phyloP scores from a whole-genome alignment of 2,329 filamentous ascomycete species.

The Ceratocystis ficicola region DNA sequence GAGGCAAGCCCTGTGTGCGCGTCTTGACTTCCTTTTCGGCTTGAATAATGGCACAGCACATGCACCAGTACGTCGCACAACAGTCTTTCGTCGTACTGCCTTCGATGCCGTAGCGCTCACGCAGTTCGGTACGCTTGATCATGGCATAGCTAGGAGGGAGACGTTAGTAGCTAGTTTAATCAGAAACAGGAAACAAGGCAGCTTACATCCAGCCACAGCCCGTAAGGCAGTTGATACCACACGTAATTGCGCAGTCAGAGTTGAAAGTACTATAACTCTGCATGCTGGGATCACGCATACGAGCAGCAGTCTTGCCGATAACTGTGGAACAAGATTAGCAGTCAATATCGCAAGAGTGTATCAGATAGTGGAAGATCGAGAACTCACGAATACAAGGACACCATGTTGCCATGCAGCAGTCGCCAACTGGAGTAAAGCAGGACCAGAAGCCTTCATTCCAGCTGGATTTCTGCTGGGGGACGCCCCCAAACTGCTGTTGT shows the following conservation, averaged over 20 bases:
- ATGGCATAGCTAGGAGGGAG: conserved; percentile 33
- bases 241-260: conserved; percentile 34
- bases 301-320: conserved; percentile 35
- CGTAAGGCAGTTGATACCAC: conserved; percentile 31
- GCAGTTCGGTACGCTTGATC: conserved; percentile 43
- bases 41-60: conserved; percentile 46
- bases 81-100: conserved; percentile 40
- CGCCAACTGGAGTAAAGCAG: conserved; percentile 32
- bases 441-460: conserved; percentile 33
- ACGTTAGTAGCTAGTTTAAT: conserved; percentile 8
- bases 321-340: conserved; percentile 27
- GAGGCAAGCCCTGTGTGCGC: conserved; percentile 26
- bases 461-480: conserved; percentile 20
- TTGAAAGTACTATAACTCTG: conserved; percentile 31
- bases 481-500: background rate
- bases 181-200: background rate
- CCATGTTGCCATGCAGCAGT: conserved; percentile 32
- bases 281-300: conserved; percentile 35
- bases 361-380: background rate
- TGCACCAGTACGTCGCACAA: conserved; percentile 42
- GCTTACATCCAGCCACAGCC: conserved; percentile 36
- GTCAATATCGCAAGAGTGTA: background rate
- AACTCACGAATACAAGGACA: conserved; percentile 36
- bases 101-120: conserved; percentile 41
- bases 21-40: conserved; percentile 42